phyloP scores from a whole-genome alignment of 352 stramenopile species.

The Pythium plurisporium region DNA sequence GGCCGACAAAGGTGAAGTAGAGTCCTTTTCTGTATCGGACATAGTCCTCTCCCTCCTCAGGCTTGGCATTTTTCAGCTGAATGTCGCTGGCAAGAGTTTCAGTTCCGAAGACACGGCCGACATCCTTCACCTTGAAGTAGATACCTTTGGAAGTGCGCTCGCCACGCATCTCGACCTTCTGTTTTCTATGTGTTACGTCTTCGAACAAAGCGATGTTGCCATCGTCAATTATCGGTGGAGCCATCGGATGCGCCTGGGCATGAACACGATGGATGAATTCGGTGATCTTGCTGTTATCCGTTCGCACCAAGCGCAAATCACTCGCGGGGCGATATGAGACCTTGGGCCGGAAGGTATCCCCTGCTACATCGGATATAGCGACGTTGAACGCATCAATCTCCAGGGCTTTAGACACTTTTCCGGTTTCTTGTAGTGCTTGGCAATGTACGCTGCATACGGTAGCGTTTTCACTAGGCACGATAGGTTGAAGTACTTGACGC shows the following conservation, averaged over 20 bases:
- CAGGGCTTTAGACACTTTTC: not conserved
- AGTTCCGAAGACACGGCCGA: not conserved
- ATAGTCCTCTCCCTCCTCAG: not conserved
- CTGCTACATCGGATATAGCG: not conserved
- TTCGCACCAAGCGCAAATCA: conserved; percentile 1
- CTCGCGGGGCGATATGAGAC: not conserved
- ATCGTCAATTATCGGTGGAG: not conserved
- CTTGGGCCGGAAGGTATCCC: not conserved
- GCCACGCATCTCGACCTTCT: conserved; percentile 5
- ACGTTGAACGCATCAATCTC: not conserved
- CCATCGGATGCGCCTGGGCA: not conserved
- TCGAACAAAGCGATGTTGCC: not conserved
- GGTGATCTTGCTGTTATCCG: not conserved
- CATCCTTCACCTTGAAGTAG: conserved; percentile 6
- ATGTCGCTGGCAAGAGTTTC: not conserved
- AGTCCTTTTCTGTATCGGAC: not conserved
- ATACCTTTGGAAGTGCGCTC: not conserved
- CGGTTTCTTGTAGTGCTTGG: conserved; percentile 3
- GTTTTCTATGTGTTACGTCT: not conserved
- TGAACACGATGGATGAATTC: conserved; percentile 2
- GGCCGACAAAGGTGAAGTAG: not conserved
- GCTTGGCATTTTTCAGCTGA: not conserved
- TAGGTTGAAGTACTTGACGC: not conserved
- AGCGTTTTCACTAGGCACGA: not conserved
- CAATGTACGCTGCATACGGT: not conserved